Base-by-base conservation (phyloP, 2,329 filamentous ascomycete species). In the Aaosphaeria pasadenensis region DNA sequence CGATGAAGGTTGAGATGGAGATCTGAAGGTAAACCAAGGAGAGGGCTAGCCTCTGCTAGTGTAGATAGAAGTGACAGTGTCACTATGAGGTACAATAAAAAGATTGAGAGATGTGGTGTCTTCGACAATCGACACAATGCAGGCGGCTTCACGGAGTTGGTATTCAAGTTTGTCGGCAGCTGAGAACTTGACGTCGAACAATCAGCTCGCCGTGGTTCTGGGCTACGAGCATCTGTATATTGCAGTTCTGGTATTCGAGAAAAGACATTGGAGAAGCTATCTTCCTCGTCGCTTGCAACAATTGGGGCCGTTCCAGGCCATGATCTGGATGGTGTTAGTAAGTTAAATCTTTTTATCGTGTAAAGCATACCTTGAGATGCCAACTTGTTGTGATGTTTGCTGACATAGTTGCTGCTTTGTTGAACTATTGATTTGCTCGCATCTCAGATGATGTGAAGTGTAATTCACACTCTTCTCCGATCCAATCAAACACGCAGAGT, bases 401-500 rank as follows among this genome's bases (percentile, higher is more conserved):
- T 39, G 43, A 30, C 28, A n/a, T 43, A 17, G 11, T 39, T 9
- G 13, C 11, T 28, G 35, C 28, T 11, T 46, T 24, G 9, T 41
- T 13, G 2, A 4, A 7, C 31, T 17, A 17, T 50, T 30, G 7
- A 50, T n/a, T 43, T 47, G 39, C 11, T 17, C 43, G 29, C 50
- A 55, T 44, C 50, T 33, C 3, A 49, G 42, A 43, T 49, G 50
- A 43, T 51, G 46, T 42, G 53, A 55, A 24, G 53, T 51, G 46
- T 44, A 51, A 28, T 53, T 51, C 35, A 42, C 31, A 13, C 46
- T 48, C 11, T 24, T 43, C 30, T 49, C 41, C n/a, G 48, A 42
- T 2, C 44, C 46, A 45, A 31, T 45, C 29, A 43, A 43, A 32
- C 46, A 49, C 42, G 40, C 45, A 31, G 50, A 17, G 9, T 44